A percentile compares a stretch with the other conserved stretches of the same genome.
These are phyloP conservation scores for Fusarium verrucosum DNA, from an alignment of 2,329 filamentous ascomycete genomes.

Conservation along the genomic window DNA sequence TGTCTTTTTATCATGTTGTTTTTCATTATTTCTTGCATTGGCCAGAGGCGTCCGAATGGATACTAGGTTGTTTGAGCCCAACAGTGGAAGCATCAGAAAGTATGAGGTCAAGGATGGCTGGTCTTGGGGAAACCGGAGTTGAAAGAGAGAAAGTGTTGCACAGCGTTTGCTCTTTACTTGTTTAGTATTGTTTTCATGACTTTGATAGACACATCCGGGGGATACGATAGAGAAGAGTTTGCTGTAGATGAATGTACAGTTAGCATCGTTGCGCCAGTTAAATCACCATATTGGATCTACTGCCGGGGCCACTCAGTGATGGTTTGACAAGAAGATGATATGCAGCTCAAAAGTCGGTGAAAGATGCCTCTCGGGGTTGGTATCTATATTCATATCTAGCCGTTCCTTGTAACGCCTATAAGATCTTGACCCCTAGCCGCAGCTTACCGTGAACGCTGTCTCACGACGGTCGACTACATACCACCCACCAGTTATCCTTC, in stretches of 20 bases:
- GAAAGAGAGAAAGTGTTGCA: slow-evolving; percentile 19
- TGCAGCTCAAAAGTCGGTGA: slow-evolving; percentile 7
- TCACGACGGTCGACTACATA: slow-evolving; percentile 55
- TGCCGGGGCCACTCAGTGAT: slow-evolving; percentile 13
- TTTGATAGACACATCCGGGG: slow-evolving; percentile 27
- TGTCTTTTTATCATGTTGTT: slow-evolving; percentile 35
- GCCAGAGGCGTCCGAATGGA: slow-evolving; percentile 34
- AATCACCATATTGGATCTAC: slow-evolving; percentile 12
- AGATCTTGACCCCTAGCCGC: slow-evolving; percentile 2
- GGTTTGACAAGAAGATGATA: slow-evolving; percentile 16
- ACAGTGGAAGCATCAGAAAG: slow-evolving; percentile 19
- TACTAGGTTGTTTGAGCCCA: slow-evolving; percentile 6
- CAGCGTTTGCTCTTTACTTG: slow-evolving; percentile 21
- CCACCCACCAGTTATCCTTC: slow-evolving; percentile 98
- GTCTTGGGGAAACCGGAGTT: slow-evolving; percentile 31
- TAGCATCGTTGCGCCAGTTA: slow-evolving; percentile 26
- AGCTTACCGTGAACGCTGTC: slow-evolving; percentile 16
- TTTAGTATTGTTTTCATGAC: slow-evolving; percentile 8
- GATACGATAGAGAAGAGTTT: slow-evolving; percentile 29
- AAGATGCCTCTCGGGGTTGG: slow-evolving; percentile 5
- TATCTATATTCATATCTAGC: slow-evolving; percentile 2
- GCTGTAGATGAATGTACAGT: slow-evolving; percentile 34
- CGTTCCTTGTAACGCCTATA: slow-evolving; percentile 17
- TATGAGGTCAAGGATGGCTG: slow-evolving; percentile 23
- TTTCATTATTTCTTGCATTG: slow-evolving; percentile 24